phyloP scores from a whole-genome alignment of 805 yeast species.

The Starmerella floricola region DNA sequence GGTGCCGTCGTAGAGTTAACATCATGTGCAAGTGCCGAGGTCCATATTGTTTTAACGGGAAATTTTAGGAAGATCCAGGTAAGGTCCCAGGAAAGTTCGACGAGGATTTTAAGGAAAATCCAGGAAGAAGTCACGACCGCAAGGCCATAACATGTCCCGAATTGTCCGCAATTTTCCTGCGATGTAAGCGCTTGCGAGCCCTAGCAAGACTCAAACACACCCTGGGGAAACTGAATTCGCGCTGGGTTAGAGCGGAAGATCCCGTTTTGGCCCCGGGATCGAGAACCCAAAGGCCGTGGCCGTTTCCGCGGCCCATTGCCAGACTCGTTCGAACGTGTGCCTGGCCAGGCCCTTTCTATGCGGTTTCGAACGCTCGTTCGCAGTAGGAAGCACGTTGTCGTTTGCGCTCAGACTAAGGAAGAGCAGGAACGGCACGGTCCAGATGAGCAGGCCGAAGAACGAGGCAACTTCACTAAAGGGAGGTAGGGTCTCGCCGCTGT shows the following conservation, averaged over 20 bases:
- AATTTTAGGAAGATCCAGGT: too few relatives aligned
- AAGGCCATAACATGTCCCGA: too few relatives aligned
- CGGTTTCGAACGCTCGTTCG: slow-evolving; percentile 3
- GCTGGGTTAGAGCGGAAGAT: background rate
- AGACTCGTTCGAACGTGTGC: slow-evolving; percentile 9
- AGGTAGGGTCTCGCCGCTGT: slow-evolving; percentile 56
- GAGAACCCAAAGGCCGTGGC: slow-evolving; percentile 43
- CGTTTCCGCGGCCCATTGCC: slow-evolving; percentile 34
- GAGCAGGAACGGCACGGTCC: slow-evolving; percentile 88
- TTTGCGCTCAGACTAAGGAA: slow-evolving; percentile 87
- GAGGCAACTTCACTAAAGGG: slow-evolving; percentile 85
- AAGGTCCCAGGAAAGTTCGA: too few relatives aligned
- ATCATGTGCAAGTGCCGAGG: too few relatives aligned
- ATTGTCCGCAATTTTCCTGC: too few relatives aligned
- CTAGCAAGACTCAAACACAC: too few relatives aligned
- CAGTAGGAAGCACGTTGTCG: slow-evolving; percentile 68
- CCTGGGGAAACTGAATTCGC: too few relatives aligned
- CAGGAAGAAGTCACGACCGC: too few relatives aligned
- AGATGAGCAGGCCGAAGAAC: slow-evolving; percentile 82
- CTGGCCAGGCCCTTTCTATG: slow-evolving; percentile 21
- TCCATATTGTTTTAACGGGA: too few relatives aligned
- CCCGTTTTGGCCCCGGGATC: background rate
- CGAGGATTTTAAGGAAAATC: too few relatives aligned
- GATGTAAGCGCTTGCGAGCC: too few relatives aligned
- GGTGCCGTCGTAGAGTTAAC: too few relatives aligned